Evolutionary conservation across 2,329 filamentous ascomycete species (phyloP).

Genomic region (Stagonosporopsis cucurbitacearum): DNA sequence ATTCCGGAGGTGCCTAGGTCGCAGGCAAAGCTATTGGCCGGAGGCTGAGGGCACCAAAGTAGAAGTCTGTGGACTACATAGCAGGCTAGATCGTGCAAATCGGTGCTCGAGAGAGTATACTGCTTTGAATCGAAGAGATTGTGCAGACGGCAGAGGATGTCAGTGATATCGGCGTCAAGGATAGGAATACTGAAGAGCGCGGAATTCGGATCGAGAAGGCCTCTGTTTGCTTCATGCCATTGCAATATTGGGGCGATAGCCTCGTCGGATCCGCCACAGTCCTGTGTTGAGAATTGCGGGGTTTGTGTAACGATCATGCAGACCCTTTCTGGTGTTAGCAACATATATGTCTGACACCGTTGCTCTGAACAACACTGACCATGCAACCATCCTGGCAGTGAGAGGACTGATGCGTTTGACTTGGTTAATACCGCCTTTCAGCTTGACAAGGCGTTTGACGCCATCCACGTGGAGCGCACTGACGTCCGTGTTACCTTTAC

Average conservation of each 20-base stretch:
- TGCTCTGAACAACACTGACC: conserved; percentile 49
- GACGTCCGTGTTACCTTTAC: conserved; percentile 58
- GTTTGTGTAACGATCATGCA: conserved; percentile 61
- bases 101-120: conserved; percentile 47
- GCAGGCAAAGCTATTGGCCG: conserved; percentile 16
- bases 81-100: conserved; percentile 63
- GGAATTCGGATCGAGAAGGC: conserved; percentile 4
- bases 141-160: conserved; percentile 55
- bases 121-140: conserved; percentile 49
- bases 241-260: conserved; percentile 59
- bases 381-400: conserved; percentile 62
- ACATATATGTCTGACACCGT: not conserved
- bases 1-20: conserved; percentile 23
- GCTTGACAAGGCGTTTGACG: conserved; percentile 56
- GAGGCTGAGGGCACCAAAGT: conserved; percentile 19
- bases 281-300: conserved; percentile 62
- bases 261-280: conserved; percentile 56
- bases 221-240: conserved; percentile 52
- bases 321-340: conserved; percentile 54
- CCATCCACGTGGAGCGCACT: conserved; percentile 59
- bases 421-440: conserved; percentile 60
- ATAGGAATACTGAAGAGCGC: conserved; percentile 29
- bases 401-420: conserved; percentile 59
- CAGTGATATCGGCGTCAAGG: conserved; percentile 46
- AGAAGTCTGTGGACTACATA: conserved; percentile 62